Percentiles rank a stretch among this genome's conserved stretches.
phyloP scores from a whole-genome alignment of 23 red algal genomes.

The Gracilaria gracilis region DNA sequence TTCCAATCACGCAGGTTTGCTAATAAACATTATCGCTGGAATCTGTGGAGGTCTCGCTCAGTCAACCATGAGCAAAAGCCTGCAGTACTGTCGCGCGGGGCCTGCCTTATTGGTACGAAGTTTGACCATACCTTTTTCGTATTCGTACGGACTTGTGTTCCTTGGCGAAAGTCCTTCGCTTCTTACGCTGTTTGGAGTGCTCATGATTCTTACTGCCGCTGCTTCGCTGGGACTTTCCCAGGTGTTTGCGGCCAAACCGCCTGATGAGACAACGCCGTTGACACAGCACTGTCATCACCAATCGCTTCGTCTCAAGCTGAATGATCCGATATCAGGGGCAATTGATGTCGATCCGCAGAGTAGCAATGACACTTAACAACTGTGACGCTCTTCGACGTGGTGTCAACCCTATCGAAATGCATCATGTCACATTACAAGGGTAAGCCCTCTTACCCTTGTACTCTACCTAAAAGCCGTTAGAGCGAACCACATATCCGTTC shows the following conservation, averaged over 20 bases:
- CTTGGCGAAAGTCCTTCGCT: constrained; percentile 41
- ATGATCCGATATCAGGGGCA: no score
- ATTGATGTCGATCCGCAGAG: no score
- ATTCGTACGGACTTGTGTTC: constrained; percentile 42
- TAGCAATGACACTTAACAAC: no score
- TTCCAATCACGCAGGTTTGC: not conserved
- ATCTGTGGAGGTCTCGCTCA: constrained; percentile 32
- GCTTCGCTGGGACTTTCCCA: not conserved
- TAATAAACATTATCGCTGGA: constrained; percentile 29
- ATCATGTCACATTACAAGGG: no score
- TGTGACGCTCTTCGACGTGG: no score
- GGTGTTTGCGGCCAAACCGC: not conserved
- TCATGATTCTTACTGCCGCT: constrained; percentile 5
- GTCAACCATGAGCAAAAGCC: constrained; percentile 32
- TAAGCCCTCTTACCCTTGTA: no score
- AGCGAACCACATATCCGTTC: no score
- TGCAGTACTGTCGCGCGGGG: constrained; percentile 53
- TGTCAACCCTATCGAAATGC: no score
- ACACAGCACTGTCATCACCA: no score
- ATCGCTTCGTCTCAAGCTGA: no score
- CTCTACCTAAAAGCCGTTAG: no score
- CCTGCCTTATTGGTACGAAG: constrained; percentile 52
- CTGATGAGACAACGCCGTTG: not conserved
- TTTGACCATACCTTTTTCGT: constrained; percentile 52
- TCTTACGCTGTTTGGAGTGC: not conserved